phyloP scores from a whole-genome alignment of 2,329 filamentous ascomycete genomes.

The Colletotrichum karsti region DNA sequence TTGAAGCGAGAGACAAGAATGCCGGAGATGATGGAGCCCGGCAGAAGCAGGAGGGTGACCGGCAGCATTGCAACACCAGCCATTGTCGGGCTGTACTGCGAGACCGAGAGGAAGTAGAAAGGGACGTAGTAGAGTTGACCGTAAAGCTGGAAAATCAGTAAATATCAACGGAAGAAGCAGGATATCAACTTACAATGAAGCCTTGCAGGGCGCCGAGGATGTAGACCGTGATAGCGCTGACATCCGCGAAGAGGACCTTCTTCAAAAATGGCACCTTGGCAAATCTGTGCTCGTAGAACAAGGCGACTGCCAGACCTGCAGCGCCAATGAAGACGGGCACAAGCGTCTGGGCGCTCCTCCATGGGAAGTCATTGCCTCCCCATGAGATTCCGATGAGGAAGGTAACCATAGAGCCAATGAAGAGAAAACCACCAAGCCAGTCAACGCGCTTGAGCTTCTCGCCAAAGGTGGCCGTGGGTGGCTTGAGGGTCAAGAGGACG shows the following conservation, averaged over 20 bases:
- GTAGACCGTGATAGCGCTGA: constrained; percentile 39
- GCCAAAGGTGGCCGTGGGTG: constrained; percentile 38
- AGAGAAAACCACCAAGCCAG: constrained; percentile 53
- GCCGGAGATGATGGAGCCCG: constrained; percentile 41
- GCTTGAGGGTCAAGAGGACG: constrained; percentile 50
- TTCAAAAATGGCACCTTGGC: constrained; percentile 43
- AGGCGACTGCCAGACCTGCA: constrained; percentile 45
- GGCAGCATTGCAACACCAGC: constrained; percentile 46
- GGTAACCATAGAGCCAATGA: constrained; percentile 51
- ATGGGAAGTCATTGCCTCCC: constrained; percentile 52
- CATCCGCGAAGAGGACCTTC: constrained; percentile 38
- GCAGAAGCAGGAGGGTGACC: constrained; percentile 39
- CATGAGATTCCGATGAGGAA: constrained; percentile 58
- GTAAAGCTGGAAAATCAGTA: constrained; percentile 31
- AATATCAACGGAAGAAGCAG: too few relatives aligned
- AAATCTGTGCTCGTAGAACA: constrained; percentile 44
- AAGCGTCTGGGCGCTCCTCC: constrained; percentile 49
- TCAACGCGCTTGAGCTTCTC: constrained; percentile 51
- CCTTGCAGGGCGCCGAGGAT: constrained; percentile 42
- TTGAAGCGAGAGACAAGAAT: constrained; percentile 40
- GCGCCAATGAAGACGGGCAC: constrained; percentile 53
- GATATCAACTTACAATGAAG: constrained; percentile 41
- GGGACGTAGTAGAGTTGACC: constrained; percentile 44
- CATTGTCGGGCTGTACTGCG: constrained; percentile 39
- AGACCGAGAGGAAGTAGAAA: constrained; percentile 47